A percentile compares a stretch with the other conserved stretches of the same genome.
These are phyloP conservation scores for Musa itinerans DNA, from an alignment of 176 grass and related monocot genomes.

Conservation along the genomic window DNA sequence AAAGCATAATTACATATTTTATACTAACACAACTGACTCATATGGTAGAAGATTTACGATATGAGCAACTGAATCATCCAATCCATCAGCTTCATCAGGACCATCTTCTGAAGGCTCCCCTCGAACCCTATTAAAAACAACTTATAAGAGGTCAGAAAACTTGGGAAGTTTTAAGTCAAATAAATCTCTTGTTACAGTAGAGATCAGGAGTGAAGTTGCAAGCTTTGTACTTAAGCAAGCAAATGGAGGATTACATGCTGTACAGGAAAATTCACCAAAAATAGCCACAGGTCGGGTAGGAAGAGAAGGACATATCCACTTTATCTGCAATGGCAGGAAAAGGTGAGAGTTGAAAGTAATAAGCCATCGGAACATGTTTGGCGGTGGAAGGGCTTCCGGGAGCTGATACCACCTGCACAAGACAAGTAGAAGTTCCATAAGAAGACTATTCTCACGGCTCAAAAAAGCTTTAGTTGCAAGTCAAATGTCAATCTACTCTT, in stretches of 20 bases:
- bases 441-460: no score
- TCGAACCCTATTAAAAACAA: slow-evolving; percentile 37
- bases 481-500: no score
- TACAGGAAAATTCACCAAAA: slow-evolving; percentile 93
- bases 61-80: slow-evolving; percentile 51
- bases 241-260: slow-evolving; percentile 61
- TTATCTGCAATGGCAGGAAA: slow-evolving; percentile 47
- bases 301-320: slow-evolving; percentile 97
- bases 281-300: slow-evolving; percentile 65
- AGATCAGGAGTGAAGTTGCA: no score
- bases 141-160: no score
- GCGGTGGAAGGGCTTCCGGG: slow-evolving; percentile 79
- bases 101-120: slow-evolving; percentile 67
- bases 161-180: no score
- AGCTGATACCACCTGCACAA: slow-evolving; percentile 76
- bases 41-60: slow-evolving; percentile 67
- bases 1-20: no score
- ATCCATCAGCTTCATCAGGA: slow-evolving; percentile 67
- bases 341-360: not conserved
- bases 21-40: no score
- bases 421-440: not conserved
- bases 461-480: no score
- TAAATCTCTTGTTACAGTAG: no score
- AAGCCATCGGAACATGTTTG: slow-evolving; percentile 13
- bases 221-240: not conserved